Base-by-base conservation (phyloP, 78 protist species). In the Dictyostelium purpureum region DNA sequence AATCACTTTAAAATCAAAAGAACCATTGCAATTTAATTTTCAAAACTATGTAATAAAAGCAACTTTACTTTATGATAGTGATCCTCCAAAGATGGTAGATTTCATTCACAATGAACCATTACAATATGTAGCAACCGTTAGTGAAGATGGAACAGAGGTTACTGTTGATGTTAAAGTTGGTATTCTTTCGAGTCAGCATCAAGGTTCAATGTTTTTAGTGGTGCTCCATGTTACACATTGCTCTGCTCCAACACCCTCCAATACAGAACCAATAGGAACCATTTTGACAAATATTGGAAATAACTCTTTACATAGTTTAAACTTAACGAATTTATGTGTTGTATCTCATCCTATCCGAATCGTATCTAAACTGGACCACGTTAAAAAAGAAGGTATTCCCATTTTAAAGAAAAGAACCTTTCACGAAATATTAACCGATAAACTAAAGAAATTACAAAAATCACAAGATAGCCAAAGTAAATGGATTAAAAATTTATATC, bases 21-120 rank as follows among this genome's bases (percentile, higher is more conserved):
- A 83, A 40, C 61, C 56, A 18, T 31, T 19, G 4, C 42, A 40
- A 52, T 37, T 83, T 10, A 80, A 89, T 56, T 78, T 89, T 73
- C 87, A 80, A n/a, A 69, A 78, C 43, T 79, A 79, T 63, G 88
- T 61, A 9, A 63, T 89, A 2, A 80, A 89, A 35, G 77, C 94
- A 28, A 79, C 87, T 0, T 26, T 89, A 5, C 49, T 89, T 11
- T 89, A 89, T 63, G 94, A 89, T 42, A 77, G 77, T 49, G 94
- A 73, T 51, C 90, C 90, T 63, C 90, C 87, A 24, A 89, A 89
- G 31, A 56, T 31, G 47, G 94, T 89, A 21, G 94, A 89, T 37
- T 89, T 89, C 28, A 80, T 89, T 42, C 90, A 83, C 54, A 74
- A 83, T 38, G 81, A 71, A 57, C 90, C 90, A 57, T n/a, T 83